Percentiles rank a stretch among this genome's conserved stretches.
These are phyloP conservation scores for Seminavis robusta DNA, from an alignment of 108 stramenopile species.

Conservation along the genomic window DNA sequence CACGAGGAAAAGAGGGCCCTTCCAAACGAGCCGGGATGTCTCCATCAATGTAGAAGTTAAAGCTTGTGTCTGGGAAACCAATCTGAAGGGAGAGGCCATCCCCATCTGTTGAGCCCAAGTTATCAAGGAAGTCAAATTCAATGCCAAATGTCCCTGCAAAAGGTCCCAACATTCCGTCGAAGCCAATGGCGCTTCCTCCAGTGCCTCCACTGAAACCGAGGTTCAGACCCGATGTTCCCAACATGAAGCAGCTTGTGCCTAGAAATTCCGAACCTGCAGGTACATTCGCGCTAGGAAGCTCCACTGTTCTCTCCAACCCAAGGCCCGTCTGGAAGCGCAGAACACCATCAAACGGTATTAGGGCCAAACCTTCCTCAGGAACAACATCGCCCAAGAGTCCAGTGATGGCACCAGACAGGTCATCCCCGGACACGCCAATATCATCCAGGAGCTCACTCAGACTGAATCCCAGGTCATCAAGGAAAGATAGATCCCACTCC, in stretches of 20 bases:
- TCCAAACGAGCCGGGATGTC: too few relatives aligned
- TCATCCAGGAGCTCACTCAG: too few relatives aligned
- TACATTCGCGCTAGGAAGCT: conserved; percentile 7
- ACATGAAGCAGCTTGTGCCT: conserved; percentile 20
- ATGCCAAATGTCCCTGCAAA: conserved; percentile 13
- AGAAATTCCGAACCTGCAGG: conserved; percentile 9
- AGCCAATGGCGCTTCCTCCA: conserved; percentile 6
- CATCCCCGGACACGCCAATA: too few relatives aligned
- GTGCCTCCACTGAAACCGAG: conserved; percentile 10
- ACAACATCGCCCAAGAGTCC: too few relatives aligned
- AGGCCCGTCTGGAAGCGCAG: conserved; percentile 3
- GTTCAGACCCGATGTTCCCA: conserved; percentile 23
- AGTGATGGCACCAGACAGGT: too few relatives aligned
- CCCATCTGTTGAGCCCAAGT: not conserved
- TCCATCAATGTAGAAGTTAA: too few relatives aligned
- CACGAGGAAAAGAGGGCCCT: conserved; percentile 2
- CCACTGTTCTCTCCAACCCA: conserved; percentile 7
- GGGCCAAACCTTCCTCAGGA: too few relatives aligned
- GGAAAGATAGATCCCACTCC: too few relatives aligned
- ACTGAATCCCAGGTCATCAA: too few relatives aligned
- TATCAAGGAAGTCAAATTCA: conserved; percentile 5
- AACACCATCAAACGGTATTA: not conserved
- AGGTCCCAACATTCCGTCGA: conserved; percentile 19
- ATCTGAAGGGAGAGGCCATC: conserved; percentile 22
- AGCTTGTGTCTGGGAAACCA: not conserved